Conservation (phyloP, 495 filamentous ascomycete genomes). For the Tuber borchii region DNA sequence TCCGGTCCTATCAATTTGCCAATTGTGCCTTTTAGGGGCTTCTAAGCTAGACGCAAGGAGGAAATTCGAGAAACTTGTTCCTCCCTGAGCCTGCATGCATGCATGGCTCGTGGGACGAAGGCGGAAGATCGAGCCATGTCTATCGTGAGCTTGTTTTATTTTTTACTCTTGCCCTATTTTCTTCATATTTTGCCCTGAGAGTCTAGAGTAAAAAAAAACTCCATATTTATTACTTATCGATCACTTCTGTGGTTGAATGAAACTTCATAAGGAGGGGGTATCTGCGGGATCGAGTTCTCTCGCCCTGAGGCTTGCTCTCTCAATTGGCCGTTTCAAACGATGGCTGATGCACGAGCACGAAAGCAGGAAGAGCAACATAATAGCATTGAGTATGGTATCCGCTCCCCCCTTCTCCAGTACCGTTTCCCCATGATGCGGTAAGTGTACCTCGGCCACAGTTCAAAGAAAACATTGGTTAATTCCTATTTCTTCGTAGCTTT, state of each 20-base stretch:
- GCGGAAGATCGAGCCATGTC: not conserved
- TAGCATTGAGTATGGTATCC: not conserved
- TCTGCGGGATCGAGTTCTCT: not conserved
- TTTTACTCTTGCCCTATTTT: not conserved
- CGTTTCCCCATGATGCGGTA: not conserved
- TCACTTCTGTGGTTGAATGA: not conserved
- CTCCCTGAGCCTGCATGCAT: not conserved
- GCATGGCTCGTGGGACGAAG: slow-evolving; percentile 3
- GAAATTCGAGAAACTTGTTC: not conserved
- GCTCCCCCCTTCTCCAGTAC: not conserved
- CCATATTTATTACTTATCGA: not conserved
- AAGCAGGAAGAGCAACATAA: not conserved
- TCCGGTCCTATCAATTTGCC: not conserved
- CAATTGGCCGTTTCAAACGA: not conserved
- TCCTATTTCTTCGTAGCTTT: not conserved
- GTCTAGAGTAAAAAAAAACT: not conserved
- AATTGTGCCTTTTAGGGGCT: not conserved
- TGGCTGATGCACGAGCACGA: not conserved
- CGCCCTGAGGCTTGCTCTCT: not conserved
- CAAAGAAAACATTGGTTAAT: not conserved
- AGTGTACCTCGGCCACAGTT: not conserved
- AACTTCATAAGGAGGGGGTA: not conserved
- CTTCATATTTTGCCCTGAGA: not conserved
- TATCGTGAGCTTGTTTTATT: not conserved
- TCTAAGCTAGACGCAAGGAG: not conserved